Evolutionary conservation across 2,329 filamentous ascomycete species (phyloP).

Genomic region (Teratosphaeria destructans): DNA sequence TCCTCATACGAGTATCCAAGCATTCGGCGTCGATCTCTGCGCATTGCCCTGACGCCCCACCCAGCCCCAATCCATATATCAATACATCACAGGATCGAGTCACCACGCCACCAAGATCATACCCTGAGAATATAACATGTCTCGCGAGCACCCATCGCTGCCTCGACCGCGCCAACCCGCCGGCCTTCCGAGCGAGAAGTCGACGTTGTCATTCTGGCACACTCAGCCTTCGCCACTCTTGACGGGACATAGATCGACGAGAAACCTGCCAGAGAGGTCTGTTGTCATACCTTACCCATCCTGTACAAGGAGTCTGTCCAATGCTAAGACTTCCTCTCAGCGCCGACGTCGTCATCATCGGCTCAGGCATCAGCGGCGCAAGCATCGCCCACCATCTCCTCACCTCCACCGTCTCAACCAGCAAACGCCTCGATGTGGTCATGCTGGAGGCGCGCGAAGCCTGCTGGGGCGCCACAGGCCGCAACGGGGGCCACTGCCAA

Average conservation of each 20-base stretch:
- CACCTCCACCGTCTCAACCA: constrained; percentile 25
- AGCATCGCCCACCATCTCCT: constrained; percentile 53
- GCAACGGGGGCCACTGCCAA: constrained; percentile 60
- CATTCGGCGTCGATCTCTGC: not conserved
- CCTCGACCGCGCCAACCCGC: constrained; percentile 12
- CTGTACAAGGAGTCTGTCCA: not conserved
- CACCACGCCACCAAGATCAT: not conserved
- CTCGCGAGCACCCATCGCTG: constrained; percentile 11
- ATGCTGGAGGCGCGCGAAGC: constrained; percentile 70
- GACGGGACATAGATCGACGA: constrained; percentile 57
- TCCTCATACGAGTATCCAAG: not conserved
- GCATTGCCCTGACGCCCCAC: too few species aligned
- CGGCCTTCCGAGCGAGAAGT: constrained; percentile 15
- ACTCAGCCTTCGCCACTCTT: constrained; percentile 54
- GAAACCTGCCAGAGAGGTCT: constrained; percentile 43
- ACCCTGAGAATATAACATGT: constrained; percentile 5
- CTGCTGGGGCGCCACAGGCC: constrained; percentile 74
- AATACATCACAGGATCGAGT: not conserved
- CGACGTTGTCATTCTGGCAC: constrained; percentile 58
- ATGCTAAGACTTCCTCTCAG: constrained; percentile 6
- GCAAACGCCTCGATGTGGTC: constrained; percentile 44
- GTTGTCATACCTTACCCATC: not conserved
- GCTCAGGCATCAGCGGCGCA: constrained; percentile 66
- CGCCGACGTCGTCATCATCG: constrained; percentile 61
- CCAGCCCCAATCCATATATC: not conserved